A percentile compares a stretch with the other conserved stretches of the same genome.
These are phyloP conservation scores for Sedum album DNA, from an alignment of 164 flowering plant species.

Conservation along the genomic window DNA sequence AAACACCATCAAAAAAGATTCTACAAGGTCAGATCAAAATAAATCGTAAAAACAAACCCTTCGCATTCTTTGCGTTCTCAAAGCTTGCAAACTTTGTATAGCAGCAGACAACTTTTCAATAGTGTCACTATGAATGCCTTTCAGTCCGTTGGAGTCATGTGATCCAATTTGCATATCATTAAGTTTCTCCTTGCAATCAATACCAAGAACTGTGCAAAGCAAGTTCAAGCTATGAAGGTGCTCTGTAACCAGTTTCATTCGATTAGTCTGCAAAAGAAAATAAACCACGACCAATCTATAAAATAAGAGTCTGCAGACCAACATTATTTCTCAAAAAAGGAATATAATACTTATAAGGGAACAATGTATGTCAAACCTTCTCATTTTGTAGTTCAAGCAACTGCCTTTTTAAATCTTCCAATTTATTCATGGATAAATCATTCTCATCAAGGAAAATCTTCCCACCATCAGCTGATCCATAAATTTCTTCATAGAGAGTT, in stretches of 20 bases:
- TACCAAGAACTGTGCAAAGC: conserved; percentile 62
- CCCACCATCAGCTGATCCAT: conserved; percentile 9
- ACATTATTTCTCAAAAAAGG: background rate
- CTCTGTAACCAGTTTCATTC: conserved; percentile 50
- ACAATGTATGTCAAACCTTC: conserved; percentile 22
- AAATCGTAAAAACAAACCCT: conserved; percentile 26
- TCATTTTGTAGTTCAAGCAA: conserved; percentile 30
- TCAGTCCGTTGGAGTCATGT: conserved; percentile 32
- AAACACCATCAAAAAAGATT: background rate
- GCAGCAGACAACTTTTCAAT: conserved; percentile 36
- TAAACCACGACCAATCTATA: background rate
- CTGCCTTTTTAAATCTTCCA: conserved; percentile 26
- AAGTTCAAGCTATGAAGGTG: conserved; percentile 37
- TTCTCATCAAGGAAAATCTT: conserved; percentile 19
- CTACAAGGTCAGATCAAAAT: background rate
- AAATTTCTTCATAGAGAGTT: conserved; percentile 26
- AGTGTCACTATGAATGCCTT: conserved; percentile 37
- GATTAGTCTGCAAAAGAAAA: conserved; percentile 35
- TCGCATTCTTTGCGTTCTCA: conserved; percentile 56
- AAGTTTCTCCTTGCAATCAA: conserved; percentile 49
- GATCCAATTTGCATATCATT: conserved; percentile 47
- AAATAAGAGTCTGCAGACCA: background rate
- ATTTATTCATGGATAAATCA: conserved; percentile 31
- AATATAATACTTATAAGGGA: background rate
- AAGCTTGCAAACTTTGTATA: conserved; percentile 34